Evolutionary conservation across 2,329 filamentous ascomycete species (phyloP), one percentile per base, ranked within the genome.

Genomic region (Bimuria novae-zelandiae): DNA sequence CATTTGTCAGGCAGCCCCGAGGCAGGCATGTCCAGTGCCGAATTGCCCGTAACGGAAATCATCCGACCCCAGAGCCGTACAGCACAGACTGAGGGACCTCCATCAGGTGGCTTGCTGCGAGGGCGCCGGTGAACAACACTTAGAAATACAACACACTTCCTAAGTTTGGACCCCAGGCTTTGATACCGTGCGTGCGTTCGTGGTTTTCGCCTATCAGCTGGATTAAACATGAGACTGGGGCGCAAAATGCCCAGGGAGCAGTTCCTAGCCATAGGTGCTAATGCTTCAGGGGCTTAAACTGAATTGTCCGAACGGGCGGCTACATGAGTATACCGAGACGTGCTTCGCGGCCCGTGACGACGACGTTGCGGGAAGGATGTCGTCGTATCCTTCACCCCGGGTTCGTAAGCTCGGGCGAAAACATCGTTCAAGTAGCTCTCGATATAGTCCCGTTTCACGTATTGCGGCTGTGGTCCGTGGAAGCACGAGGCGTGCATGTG

Each of bases 41-140:
- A 45, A 22, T n/a, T 45, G 42, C 42, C 42, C 12, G 17, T 22
- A 33, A n/a, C 11, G 29, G 29, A 32, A 22, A 33, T 45, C 16
- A 33, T 45, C 17, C 29, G 42, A 35, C 17, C 17, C 30, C 17
- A 22, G 35, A n/a, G 23, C 10, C 4, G 8, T 33, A 10, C 42
- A n/a, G 29, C 42, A 45, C 29, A 35, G 27, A 45, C 42, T 8
- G 42, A 45, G 25, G 27, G 42, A 33, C 27, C 42, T 45, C 19
- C 22, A 6, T 35, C 42, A 16, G 30, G 29, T 33, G 29, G 42
- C 29, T 35, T 45, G 14, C 11, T 45, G 42, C 42, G 29, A 45
- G 16, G 21, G 7, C 17, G 14, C 42, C 42, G 42, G 42, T 45
- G 42, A 45, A 23, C 3, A 12, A 35, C 3, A 16, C 11, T 33